A percentile compares a stretch with the other conserved stretches of the same genome.
Conservation (phyloP, 225 moss, liverwort and hornwort genomes). For the Asterella californica region DNA sequence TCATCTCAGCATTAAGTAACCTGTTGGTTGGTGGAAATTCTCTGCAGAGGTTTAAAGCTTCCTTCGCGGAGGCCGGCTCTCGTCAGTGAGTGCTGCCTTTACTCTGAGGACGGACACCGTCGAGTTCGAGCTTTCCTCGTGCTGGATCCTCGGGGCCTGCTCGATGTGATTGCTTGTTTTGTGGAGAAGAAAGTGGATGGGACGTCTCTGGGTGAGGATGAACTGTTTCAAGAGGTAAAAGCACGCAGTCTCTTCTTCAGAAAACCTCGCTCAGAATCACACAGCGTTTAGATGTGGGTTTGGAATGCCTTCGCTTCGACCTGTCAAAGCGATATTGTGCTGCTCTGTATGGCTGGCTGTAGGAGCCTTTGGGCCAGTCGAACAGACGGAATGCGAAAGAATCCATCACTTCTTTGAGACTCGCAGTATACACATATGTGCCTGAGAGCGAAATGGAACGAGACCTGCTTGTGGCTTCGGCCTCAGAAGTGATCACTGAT, state of each 20-base stretch:
- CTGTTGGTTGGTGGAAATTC: background rate
- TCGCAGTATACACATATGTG: too few relatives aligned
- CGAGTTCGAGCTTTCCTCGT: conserved; percentile 83
- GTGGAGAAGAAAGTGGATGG: conserved; percentile 63
- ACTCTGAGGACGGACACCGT: conserved; percentile 57
- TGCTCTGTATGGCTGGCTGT: too few relatives aligned
- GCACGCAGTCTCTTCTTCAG: too few relatives aligned
- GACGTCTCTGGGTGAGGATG: conserved; percentile 38
- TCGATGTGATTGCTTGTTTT: conserved; percentile 84
- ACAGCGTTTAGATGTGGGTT: too few relatives aligned
- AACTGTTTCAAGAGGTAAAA: conserved; percentile 13
- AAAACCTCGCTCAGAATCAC: too few relatives aligned
- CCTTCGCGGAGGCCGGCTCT: conserved; percentile 90
- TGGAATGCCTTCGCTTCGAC: too few relatives aligned
- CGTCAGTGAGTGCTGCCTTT: conserved; percentile 90
- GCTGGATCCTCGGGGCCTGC: conserved; percentile 82
- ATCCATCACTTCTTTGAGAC: too few relatives aligned
- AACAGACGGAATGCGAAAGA: too few relatives aligned
- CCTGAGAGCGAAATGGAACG: background rate
- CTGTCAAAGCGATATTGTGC: too few relatives aligned
- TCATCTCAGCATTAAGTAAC: background rate
- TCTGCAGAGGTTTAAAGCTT: conserved; percentile 82
- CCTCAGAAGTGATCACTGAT: background rate
- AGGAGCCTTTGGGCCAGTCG: too few relatives aligned
- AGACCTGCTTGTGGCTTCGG: background rate